phyloP scores from a whole-genome alignment of 2,329 filamentous ascomycete species.

The Arthrinium phaeospermum region DNA sequence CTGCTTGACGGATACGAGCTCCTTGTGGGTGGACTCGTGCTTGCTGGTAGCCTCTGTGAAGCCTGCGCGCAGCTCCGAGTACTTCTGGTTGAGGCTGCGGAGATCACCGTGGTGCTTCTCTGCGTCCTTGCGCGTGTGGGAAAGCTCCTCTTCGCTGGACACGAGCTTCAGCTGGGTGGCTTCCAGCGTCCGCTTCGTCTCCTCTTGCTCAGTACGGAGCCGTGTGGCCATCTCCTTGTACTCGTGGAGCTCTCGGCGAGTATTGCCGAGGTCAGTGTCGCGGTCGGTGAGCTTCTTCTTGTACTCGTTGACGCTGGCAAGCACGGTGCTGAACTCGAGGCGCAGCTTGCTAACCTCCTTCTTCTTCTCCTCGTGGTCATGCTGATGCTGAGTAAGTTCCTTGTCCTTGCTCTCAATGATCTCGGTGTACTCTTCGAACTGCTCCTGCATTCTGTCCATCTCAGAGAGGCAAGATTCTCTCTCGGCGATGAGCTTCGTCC shows the following conservation, averaged over 20 bases:
- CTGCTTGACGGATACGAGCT: not conserved
- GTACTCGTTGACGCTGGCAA: not conserved
- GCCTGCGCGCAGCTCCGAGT: not conserved
- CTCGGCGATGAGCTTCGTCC: constrained; percentile 19
- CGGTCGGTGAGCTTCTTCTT: constrained; percentile 4
- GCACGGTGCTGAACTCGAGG: not conserved
- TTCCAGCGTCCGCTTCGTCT: not conserved
- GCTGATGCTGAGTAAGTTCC: constrained; percentile 4
- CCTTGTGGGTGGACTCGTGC: not conserved
- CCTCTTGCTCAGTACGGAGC: not conserved
- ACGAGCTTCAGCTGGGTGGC: not conserved
- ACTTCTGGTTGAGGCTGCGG: not conserved
- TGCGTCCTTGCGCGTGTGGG: not conserved
- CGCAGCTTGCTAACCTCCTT: not conserved
- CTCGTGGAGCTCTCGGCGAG: not conserved
- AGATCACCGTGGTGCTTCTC: constrained; percentile 1
- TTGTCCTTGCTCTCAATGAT: constrained; percentile 19
- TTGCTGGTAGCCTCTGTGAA: not conserved
- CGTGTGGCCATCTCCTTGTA: not conserved
- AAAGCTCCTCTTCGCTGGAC: not conserved
- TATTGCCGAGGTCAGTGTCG: not conserved
- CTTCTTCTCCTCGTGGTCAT: not conserved
- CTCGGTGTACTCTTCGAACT: constrained; percentile 20
- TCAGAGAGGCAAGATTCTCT: constrained; percentile 17
- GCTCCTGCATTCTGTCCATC: constrained; percentile 19